Base-by-base conservation (phyloP, 805 yeast genomes). In the Millerago galiae region DNA sequence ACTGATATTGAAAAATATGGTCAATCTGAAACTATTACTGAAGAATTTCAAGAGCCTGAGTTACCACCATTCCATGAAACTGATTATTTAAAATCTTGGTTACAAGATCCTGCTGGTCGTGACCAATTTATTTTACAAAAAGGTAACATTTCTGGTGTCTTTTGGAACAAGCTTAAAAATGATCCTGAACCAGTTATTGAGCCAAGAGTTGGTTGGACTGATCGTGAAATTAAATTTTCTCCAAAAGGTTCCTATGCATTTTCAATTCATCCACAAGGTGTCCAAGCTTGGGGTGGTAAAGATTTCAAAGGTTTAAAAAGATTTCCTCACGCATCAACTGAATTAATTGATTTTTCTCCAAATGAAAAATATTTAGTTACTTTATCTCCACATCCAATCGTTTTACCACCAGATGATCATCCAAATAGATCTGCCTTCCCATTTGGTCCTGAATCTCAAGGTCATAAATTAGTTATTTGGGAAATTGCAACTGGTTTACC, bases 381-480 rank as follows among this genome's bases (percentile, higher is more conserved):
- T 9, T 79, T 89, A 58, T 88, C 98, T 5, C 86, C 91, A 35
- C 78, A 81, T 38, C 93, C 96, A 45, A 83, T 93, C 55, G 61
- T 71, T 27, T 66, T 80, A 29, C 91, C 90, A 39, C 78, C 87
- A 28, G 77, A 71, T 29, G 75, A 75, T 44, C 74, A 73, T 48
- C 81, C 83, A 36, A 81, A 78, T 46, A 74, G 80, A 56, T 76
- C 77, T 37, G 68, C 70, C 44, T 84, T 79, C 70, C 95, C 96
- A 51, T 93, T 90, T 63, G 82, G 83, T 41, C 81, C 84, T 40
- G 87, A 81, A 59, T 86, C 84, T 60, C 91, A 81, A 56, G 99
- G 98, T 49, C 96, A 93, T 68, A 83, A 88, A 65, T 74, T 93
- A 53, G 91, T 91, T 41, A 78, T 93, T 47, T 93, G 99, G 99